Conservation (phyloP, 331 rosid species). For the Malus hybrid region DNA sequence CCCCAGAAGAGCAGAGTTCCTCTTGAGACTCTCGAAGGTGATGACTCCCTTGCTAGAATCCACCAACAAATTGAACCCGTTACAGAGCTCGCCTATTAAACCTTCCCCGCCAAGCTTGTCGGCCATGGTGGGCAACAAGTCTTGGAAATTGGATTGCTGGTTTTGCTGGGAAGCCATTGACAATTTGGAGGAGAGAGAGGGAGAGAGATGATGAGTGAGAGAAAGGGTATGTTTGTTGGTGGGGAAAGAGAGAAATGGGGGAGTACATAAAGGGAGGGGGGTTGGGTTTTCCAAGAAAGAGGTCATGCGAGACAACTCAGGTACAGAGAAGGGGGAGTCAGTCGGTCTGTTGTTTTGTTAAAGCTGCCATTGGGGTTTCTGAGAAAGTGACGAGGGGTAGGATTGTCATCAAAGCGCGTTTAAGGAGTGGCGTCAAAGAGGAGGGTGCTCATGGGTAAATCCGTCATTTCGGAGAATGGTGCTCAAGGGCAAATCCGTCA, state of each 20-base stretch:
- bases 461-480: too few species aligned
- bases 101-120: constrained; percentile 77
- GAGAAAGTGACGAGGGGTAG: constrained; percentile 14
- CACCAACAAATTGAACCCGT: constrained; percentile 52
- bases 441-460: too few species aligned
- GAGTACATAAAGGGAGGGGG: neutral
- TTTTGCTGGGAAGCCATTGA: constrained; percentile 51
- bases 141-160: constrained; percentile 45
- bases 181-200: neutral
- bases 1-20: constrained; percentile 53
- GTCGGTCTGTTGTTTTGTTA: neutral
- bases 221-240: neutral
- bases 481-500: too few species aligned
- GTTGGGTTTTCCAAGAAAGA: constrained; percentile 50
- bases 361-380: constrained; percentile 11
- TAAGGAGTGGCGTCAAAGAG: neutral
- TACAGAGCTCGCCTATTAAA: constrained; percentile 61
- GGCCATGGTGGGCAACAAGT: constrained; percentile 64
- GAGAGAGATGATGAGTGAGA: neutral
- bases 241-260: neutral
- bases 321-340: constrained; percentile 15
- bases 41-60: constrained; percentile 57
- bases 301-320: constrained; percentile 49
- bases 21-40: constrained; percentile 74
- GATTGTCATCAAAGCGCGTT: neutral